Base-by-base conservation (phyloP, 2,329 filamentous ascomycete species). In the Colletotrichum sojae region DNA sequence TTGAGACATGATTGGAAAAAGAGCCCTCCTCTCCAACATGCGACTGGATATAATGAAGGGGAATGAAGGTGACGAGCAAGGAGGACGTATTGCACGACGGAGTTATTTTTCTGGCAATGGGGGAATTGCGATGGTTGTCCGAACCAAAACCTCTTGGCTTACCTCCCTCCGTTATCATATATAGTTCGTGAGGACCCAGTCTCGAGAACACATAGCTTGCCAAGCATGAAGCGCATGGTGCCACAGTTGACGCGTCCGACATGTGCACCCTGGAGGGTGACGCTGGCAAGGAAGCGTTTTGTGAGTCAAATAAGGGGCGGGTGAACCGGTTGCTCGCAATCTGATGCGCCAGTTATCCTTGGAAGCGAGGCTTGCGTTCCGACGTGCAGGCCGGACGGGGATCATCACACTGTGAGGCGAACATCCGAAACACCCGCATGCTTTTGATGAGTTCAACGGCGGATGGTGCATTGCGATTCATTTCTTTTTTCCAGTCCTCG, bases 1-100 rank as follows among this genome's bases (percentile, higher is more conserved):
- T 76, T 93, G 72, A 83, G 40, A 13, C 22, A 36, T n/a, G 18
- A 22, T 22, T 18, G 15, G 46, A 4, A 31, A 46, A 10, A 62
- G 16, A 18, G 22, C 15, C 25, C 31, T 10, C 31, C 31, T 36
- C 5, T 45, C 16, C 27, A 18, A 27, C 27, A 20, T 46, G 15
- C 9, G 18, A 65, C 18, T 22, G 20, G 16, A 27, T 31, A 13
- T 67, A 53, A 69, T 40, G 55, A 27, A 52, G 5, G 15, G 15
- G 13, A 53, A 18, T 3, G 16, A 25, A 51, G 25, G 40, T 22
- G 39, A 25, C 25, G 49, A 52, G 15, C 31, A 36, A 31, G 56
- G 45, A 51, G 45, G 55, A 36, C 27, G 56, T 55, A 31, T 48
- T 8, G 45, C 62, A 56, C 27, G 55, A 36, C 39, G 62, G 67